These are phyloP conservation scores for Puccinia hordei DNA, from an alignment of 1,284 basidiomycete species.

Conservation along the genomic window DNA sequence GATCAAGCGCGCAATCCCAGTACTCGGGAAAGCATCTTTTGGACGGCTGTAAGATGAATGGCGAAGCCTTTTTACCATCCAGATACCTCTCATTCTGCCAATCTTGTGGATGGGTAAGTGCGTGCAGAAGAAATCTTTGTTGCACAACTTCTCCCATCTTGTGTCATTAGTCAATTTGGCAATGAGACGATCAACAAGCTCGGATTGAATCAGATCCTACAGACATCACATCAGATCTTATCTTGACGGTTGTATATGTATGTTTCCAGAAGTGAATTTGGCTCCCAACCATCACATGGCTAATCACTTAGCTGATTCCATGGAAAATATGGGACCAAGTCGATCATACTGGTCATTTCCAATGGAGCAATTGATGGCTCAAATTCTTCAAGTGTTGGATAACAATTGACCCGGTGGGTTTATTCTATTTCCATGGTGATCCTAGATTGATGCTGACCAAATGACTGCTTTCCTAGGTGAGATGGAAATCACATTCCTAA, in stretches of 20 bases:
- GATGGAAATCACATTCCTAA: too few species aligned
- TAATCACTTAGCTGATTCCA: conserved; percentile 14
- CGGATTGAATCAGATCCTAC: neutral
- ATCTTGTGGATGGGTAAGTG: neutral
- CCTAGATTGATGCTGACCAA: too few species aligned
- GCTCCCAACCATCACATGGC: conserved; percentile 45
- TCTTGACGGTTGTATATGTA: neutral
- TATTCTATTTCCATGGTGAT: too few species aligned
- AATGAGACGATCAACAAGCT: neutral
- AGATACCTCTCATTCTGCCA: conserved; percentile 40
- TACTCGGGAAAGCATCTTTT: conserved; percentile 32
- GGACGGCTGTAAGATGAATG: conserved; percentile 52
- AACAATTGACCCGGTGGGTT: neutral
- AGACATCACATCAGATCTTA: neutral
- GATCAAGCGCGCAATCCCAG: conserved; percentile 32
- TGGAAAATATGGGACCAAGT: conserved; percentile 15
- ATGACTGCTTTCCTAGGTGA: too few species aligned
- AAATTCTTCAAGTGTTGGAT: neutral
- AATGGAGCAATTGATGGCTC: conserved; percentile 9
- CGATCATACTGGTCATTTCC: conserved; percentile 32
- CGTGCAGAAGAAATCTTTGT: neutral
- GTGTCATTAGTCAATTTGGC: conserved; percentile 21
- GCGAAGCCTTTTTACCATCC: conserved; percentile 31
- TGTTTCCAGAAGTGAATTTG: neutral
- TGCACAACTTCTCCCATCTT: conserved; percentile 19